Base-by-base conservation (phyloP, 768 basidiomycete genomes). In the Panaeolus papilionaceus region DNA sequence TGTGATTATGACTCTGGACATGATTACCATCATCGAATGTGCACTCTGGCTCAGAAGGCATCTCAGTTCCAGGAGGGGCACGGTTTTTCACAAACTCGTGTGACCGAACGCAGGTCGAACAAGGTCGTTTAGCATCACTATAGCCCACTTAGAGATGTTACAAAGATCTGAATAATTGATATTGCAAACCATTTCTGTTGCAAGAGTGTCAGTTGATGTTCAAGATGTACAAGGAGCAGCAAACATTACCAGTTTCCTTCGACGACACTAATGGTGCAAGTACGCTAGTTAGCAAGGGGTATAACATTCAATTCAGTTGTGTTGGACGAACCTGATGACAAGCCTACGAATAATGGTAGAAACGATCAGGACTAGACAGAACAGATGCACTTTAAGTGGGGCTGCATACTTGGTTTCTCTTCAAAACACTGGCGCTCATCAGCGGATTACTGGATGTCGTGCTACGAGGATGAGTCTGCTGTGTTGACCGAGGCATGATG, bases 101-200 rank as follows among this genome's bases (percentile, higher is more conserved):
- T 23, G 91, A 92, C 38, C 92, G 86, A 67, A 89, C 81, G 73
- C 92, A 93, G 2, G 92, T 93, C 33, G 91, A 89, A 73, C 92
- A 93, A 4, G 92, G 92, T 47, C 89, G 80, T 73, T 90, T 88
- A 7, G 92, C 90, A 71, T 93, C 92, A 75, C 92, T 93, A 68
- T 66, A 44, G 42, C 26, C 44, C 47, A 62, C 68, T 28, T 45
- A 38, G 64, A 39, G 16, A 38, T 66, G 16, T 67, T 28, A 18
- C 33, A 49, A 58, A 37, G 10, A 16, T 18, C 37, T 38, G 62
- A 16, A 38, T 44, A 62, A 54, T 39, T 40, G n/a, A 38, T 23
- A 65, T 47, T 38, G 23, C 65, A 63, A 64, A 89, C 89, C 89
- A 90, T 88, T 90, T 89, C 89, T 89, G 62, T 33, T 45, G 54